Base-by-base conservation (phyloP, 768 basidiomycete genomes). In the Cystobasidium ongulense region DNA sequence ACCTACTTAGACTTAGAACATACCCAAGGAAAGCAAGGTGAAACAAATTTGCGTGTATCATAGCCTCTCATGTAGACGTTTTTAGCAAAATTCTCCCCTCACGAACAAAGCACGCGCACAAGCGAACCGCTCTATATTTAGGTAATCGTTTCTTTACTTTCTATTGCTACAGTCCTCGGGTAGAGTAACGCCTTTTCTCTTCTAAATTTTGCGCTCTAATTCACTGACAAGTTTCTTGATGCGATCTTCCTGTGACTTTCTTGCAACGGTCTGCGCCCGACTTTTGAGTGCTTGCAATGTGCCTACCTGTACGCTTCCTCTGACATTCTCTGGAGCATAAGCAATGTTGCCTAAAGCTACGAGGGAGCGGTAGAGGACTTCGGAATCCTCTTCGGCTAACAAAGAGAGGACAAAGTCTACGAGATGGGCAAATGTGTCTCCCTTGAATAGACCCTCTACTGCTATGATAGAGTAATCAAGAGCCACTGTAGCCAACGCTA, bases 401-500 rank as follows among this genome's bases (percentile, higher is more conserved):
- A 31, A 25, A 18, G 15, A 11, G 7, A 62, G 33, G 27, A 74
- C 53, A 7, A 80, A 72, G 25, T 81, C 80, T 3, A 76, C 76
- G 0, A 79, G 70, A 8, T 74, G 67, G 1, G 74, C 62, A 0
- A 74, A 75, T 0, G 76, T 75, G n/a, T 73, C 65, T 21, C 63
- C 38, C 29, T 74, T 74, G 18, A 78, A 66, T 25, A 43, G 31
- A 53, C 75, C 71, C 46, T 77, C 67, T n/a, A 77, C 75, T 3
- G 79, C 79, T 21, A 79, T 50, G 27, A 80, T 75, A 1, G 80
- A 81, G 66, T 77, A 98, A 95, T 98, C 98, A 82, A 97, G 88
- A 36, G 90, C 81, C 39, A 93, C 82, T 0, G 93, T 94, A 2
- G 90, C 88, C 59, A 93, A 79, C 0, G 91, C 89, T 1, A 91